phyloP scores from a whole-genome alignment of 2,329 filamentous ascomycete genomes.

The Penicillium corylophilum region DNA sequence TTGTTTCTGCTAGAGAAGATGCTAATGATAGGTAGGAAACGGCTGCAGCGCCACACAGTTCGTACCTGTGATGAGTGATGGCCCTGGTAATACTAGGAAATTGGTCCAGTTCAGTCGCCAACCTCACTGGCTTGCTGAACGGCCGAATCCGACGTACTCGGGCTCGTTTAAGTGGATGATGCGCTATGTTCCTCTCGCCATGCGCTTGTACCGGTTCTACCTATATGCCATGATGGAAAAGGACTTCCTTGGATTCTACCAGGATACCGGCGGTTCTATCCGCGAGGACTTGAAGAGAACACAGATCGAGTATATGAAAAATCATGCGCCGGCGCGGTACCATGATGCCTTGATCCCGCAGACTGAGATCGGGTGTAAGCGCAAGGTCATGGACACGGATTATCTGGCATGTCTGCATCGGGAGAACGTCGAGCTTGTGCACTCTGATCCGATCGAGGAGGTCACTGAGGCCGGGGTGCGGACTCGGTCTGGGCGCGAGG shows the following conservation, averaged over 20 bases:
- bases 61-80: slow-evolving; percentile 45
- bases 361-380: slow-evolving; percentile 50
- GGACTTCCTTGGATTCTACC: slow-evolving; percentile 45
- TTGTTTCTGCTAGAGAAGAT: not conserved
- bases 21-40: slow-evolving; percentile 34
- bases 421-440: slow-evolving; percentile 44
- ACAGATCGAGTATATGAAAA: slow-evolving; percentile 45
- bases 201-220: slow-evolving; percentile 46
- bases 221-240: slow-evolving; percentile 47
- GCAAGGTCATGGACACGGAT: slow-evolving; percentile 49
- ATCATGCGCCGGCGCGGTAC: slow-evolving; percentile 45
- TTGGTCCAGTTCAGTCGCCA: slow-evolving; percentile 53
- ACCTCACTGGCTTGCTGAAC: slow-evolving; percentile 50
- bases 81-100: slow-evolving; percentile 36
- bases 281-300: slow-evolving; percentile 38
- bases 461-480: slow-evolving; percentile 41
- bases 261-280: slow-evolving; percentile 21
- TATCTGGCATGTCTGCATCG: slow-evolving; percentile 47
- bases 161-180: slow-evolving; percentile 44
- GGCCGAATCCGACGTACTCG: slow-evolving; percentile 46
- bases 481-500: slow-evolving; percentile 38
- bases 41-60: slow-evolving; percentile 52
- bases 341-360: slow-evolving; percentile 46
- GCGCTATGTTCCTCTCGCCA: slow-evolving; percentile 47
- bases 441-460: slow-evolving; percentile 41